Conservation (phyloP, 2,329 filamentous ascomycete species). For the Didymella pinodella region DNA sequence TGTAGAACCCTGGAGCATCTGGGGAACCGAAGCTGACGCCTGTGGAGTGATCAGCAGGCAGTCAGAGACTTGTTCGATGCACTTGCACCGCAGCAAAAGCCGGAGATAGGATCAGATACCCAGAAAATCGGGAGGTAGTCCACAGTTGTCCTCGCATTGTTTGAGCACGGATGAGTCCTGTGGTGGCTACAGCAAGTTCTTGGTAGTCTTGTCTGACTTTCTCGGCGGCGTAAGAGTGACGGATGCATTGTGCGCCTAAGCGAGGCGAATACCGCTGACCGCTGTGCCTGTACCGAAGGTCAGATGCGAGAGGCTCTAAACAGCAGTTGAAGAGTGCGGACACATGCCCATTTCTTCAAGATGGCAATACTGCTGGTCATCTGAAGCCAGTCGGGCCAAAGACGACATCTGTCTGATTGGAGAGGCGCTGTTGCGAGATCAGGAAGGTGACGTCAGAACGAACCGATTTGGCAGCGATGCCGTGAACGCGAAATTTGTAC, state of each 20-base stretch:
- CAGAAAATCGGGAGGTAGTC: no score
- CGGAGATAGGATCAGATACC: no score
- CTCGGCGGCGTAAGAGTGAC: background rate
- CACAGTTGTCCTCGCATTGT: no score
- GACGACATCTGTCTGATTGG: background rate
- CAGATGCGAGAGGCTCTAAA: background rate
- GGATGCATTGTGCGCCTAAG: background rate
- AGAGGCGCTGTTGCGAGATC: background rate
- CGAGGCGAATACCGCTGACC: background rate
- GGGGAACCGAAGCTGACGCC: background rate
- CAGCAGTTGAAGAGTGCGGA: background rate
- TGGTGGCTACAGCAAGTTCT: no score
- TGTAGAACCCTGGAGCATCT: slow-evolving; percentile 7
- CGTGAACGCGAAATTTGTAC: background rate
- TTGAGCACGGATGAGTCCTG: no score
- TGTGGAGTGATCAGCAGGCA: slow-evolving; percentile 3
- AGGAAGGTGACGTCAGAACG: background rate
- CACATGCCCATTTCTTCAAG: no score
- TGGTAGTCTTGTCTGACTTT: no score
- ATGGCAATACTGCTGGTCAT: background rate
- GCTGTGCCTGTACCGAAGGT: slow-evolving; percentile 10
- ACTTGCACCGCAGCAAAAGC: no score
- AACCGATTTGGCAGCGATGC: background rate
- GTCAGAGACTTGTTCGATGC: background rate
- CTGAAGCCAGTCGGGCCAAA: background rate